phyloP scores from a whole-genome alignment of 345 rosid species.

The Pugionium cornutum region DNA sequence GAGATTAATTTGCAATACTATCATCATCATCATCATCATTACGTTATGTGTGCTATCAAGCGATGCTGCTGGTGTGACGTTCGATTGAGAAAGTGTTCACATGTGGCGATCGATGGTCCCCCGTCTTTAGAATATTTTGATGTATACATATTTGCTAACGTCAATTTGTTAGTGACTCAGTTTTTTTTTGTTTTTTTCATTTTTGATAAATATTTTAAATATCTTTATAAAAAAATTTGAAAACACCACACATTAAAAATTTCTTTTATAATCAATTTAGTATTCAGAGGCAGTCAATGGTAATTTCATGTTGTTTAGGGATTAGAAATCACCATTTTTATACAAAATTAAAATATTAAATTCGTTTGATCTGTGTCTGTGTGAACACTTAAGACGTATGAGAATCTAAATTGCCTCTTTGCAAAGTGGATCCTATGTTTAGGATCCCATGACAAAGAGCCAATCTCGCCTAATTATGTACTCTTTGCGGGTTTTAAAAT shows the following conservation, averaged over 20 bases:
- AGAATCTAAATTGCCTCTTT: constrained; percentile 11
- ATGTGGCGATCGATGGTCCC: background rate
- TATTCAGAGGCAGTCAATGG: no score
- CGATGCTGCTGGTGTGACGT: background rate
- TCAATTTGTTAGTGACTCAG: background rate
- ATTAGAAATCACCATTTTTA: no score
- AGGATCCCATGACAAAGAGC: constrained; percentile 22
- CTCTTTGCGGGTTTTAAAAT: background rate
- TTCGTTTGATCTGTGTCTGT: background rate
- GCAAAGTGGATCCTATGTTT: constrained; percentile 41
- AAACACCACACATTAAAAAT: no score
- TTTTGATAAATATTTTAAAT: background rate
- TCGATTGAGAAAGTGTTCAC: background rate
- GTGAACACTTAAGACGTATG: constrained; percentile 3
- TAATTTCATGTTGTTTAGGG: no score
- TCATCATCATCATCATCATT: background rate
- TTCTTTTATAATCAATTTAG: no score
- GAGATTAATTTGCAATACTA: background rate
- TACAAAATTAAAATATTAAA: no score
- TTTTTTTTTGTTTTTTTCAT: background rate
- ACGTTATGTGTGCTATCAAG: background rate
- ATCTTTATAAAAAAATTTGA: no score
- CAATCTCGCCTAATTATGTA: background rate
- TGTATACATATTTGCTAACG: no score
- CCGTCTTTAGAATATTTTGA: no score